Percentiles rank a stretch among this genome's conserved stretches.
These are phyloP conservation scores for Aureobasidium musti DNA, from an alignment of 2,329 filamentous ascomycete genomes.

Conservation along the genomic window DNA sequence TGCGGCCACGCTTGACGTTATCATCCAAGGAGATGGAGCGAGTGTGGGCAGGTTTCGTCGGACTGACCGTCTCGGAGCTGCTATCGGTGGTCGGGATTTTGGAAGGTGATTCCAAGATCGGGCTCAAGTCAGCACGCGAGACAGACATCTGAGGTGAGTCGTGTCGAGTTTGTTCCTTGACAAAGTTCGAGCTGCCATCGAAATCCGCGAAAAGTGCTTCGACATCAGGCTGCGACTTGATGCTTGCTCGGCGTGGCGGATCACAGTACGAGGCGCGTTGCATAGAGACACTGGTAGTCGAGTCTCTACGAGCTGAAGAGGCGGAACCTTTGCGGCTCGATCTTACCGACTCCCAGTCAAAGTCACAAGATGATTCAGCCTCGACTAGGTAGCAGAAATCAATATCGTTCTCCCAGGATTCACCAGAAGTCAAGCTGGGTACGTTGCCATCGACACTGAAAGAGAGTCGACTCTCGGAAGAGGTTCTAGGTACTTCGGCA, in stretches of 20 bases:
- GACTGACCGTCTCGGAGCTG: constrained; percentile 2
- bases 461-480: constrained; percentile 17
- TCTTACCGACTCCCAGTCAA: constrained; percentile 54
- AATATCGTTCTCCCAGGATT: constrained; percentile 63
- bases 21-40: constrained; percentile 12
- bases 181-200: constrained; percentile 12
- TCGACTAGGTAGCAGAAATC: constrained; percentile 64
- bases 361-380: constrained; percentile 62
- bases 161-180: constrained; percentile 21
- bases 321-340: constrained; percentile 28
- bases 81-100: neutral
- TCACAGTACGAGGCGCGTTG: constrained; percentile 11
- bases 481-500: constrained; percentile 13
- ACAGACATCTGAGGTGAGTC: constrained; percentile 22
- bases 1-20: neutral
- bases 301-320: constrained; percentile 29
- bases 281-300: constrained; percentile 15
- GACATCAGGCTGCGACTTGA: constrained; percentile 18
- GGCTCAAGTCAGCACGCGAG: constrained; percentile 8
- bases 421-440: constrained; percentile 39
- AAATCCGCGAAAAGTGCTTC: constrained; percentile 28
- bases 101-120: constrained; percentile 24
- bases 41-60: neutral
- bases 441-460: constrained; percentile 30
- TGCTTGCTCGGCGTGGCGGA: constrained; percentile 13